phyloP scores from a whole-genome alignment of 176 grass and related monocot genomes.

The Tillandsia leiboldiana region DNA sequence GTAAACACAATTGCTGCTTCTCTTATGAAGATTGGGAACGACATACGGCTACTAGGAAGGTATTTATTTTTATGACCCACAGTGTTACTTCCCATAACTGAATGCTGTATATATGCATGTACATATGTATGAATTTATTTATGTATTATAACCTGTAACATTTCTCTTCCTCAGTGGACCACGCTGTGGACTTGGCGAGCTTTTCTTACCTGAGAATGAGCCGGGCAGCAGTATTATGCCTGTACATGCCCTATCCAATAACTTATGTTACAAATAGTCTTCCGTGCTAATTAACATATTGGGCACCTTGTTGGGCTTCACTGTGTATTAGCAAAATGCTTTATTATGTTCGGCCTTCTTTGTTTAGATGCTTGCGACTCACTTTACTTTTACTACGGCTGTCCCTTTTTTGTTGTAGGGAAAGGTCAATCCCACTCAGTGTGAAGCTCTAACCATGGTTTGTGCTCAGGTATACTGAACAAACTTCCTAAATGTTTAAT shows the following conservation, averaged over 20 bases:
- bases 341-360: background rate
- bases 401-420: constrained; percentile 45
- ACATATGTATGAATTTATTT: background rate
- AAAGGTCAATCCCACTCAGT: constrained; percentile 97
- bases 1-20: constrained; percentile 88
- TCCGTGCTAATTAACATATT: background rate
- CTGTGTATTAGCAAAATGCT: background rate
- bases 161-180: constrained; percentile 48
- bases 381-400: background rate
- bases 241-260: constrained; percentile 29
- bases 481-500: constrained; percentile 6
- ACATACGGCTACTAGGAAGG: constrained; percentile 94
- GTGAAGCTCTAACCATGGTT: constrained; percentile 97
- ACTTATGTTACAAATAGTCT: background rate
- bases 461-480: constrained; percentile 67
- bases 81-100: constrained; percentile 6
- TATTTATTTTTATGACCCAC: constrained; percentile 2
- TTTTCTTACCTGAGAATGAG: constrained; percentile 97
- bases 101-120: background rate
- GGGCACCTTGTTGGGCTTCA: background rate
- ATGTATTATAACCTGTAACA: background rate
- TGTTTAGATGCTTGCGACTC: background rate
- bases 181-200: constrained; percentile 91
- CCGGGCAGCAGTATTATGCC: constrained; percentile 99
- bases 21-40: constrained; percentile 99